Evolutionary conservation across 148 eudicot genomes (phyloP).

Genomic region (Salicornia ramosissima): DNA sequence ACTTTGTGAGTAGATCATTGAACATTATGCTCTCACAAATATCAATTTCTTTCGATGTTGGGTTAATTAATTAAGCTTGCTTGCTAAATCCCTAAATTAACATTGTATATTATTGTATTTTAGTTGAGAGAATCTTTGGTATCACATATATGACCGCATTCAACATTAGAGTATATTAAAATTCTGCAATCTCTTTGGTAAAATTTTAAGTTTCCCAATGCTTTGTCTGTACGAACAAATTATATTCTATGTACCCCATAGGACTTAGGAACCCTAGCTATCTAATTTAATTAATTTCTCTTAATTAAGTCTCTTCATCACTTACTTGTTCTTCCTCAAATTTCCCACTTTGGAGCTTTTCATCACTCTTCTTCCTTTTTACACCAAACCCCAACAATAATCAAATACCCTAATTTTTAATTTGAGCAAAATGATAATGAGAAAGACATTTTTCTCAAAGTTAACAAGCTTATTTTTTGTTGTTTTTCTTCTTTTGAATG

Average conservation of each 20-base stretch:
- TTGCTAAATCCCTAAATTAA: too few relatives aligned
- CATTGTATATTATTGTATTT: too few relatives aligned
- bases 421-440: constrained; percentile 5
- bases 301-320: neutral
- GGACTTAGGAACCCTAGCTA: constrained; percentile 33
- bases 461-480: constrained; percentile 32
- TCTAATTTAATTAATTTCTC: constrained; percentile 35
- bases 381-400: neutral
- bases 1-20: too few relatives aligned
- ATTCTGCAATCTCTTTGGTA: constrained; percentile 12
- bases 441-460: constrained; percentile 35
- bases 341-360: constrained; percentile 20
- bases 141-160: constrained; percentile 16
- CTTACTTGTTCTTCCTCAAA: constrained; percentile 51
- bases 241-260: constrained; percentile 22
- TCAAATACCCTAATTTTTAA: neutral
- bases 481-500: constrained; percentile 38
- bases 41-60: too few relatives aligned
- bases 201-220: constrained; percentile 42
- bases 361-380: constrained; percentile 23
- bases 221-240: constrained; percentile 37
- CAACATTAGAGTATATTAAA: constrained; percentile 15
- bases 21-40: too few relatives aligned
- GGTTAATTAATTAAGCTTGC: too few relatives aligned
- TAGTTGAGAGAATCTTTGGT: constrained; percentile 21